phyloP scores from a whole-genome alignment of 2,329 filamentous ascomycete species.

The Didymellaceae sp. region DNA sequence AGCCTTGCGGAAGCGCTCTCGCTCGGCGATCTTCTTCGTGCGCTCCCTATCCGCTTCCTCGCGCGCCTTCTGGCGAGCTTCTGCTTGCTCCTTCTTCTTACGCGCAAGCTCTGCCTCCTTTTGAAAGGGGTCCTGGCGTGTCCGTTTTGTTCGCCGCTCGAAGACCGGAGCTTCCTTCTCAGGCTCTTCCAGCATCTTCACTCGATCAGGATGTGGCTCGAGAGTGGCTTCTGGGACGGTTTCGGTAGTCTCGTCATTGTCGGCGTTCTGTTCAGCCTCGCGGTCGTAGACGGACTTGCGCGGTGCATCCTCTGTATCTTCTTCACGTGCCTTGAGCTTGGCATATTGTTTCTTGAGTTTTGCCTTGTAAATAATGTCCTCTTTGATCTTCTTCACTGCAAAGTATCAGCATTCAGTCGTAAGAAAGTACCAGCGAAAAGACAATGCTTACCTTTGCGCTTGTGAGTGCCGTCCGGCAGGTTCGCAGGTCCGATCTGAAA shows the following conservation, averaged over 20 bases:
- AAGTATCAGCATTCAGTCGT: conserved; percentile 4
- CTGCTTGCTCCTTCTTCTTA: conserved; percentile 67
- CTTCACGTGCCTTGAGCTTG: conserved; percentile 75
- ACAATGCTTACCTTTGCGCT: conserved; percentile 70
- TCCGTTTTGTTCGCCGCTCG: conserved; percentile 34
- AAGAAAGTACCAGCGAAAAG: not conserved
- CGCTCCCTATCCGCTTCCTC: conserved; percentile 71
- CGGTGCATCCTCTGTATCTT: conserved; percentile 37
- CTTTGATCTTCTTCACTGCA: conserved; percentile 85
- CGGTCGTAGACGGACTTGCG: conserved; percentile 45
- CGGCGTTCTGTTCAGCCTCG: conserved; percentile 30
- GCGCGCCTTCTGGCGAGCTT: conserved; percentile 63
- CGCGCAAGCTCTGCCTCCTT: conserved; percentile 56
- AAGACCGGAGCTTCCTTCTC: conserved; percentile 29
- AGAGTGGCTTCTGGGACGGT: conserved; percentile 45
- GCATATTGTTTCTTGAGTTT: conserved; percentile 93
- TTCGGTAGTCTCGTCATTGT: conserved; percentile 28
- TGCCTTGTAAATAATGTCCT: conserved; percentile 85
- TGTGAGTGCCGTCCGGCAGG: conserved; percentile 86
- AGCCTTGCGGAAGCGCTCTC: conserved; percentile 73
- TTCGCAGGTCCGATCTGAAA: conserved; percentile 90
- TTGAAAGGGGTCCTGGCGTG: conserved; percentile 49
- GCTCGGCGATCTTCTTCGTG: conserved; percentile 60
- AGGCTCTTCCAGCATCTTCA: conserved; percentile 62
- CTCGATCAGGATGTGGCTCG: conserved; percentile 66